Percentiles rank a stretch among this genome's conserved stretches.
These are phyloP conservation scores for Quercus glauca DNA, from an alignment of 306 rosid species.

Conservation along the genomic window DNA sequence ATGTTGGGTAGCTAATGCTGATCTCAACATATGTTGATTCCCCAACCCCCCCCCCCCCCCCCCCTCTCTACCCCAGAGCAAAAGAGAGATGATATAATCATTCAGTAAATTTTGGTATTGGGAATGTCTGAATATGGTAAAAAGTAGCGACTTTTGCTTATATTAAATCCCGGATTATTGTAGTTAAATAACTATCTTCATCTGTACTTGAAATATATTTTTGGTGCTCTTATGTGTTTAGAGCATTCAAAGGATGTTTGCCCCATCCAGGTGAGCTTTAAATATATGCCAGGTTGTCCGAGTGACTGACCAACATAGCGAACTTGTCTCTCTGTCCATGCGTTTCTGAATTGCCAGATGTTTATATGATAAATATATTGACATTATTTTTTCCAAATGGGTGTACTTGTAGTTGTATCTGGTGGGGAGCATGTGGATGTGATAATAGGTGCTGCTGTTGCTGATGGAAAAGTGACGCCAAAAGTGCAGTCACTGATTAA, in stretches of 20 bases:
- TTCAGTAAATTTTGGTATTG: neutral
- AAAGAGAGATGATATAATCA: neutral
- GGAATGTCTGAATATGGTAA: neutral
- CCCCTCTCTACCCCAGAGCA: neutral
- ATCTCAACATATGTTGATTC: neutral
- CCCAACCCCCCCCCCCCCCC: too few relatives aligned
- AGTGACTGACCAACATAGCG: neutral
- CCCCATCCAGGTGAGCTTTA: neutral
- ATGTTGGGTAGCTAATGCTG: slow-evolving; percentile 1
- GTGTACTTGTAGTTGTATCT: slow-evolving; percentile 62
- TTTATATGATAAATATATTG: slow-evolving; percentile 24
- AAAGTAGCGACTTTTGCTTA: neutral
- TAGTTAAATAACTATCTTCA: neutral
- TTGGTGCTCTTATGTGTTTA: neutral
- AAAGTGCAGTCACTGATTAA: slow-evolving; percentile 95
- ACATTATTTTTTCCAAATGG: slow-evolving; percentile 19
- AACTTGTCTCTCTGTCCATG: neutral
- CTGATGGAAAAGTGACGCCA: slow-evolving; percentile 99
- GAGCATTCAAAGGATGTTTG: neutral
- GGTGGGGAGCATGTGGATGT: slow-evolving; percentile 99
- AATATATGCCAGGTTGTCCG: neutral
- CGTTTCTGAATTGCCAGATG: slow-evolving; percentile 11
- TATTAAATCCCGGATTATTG: neutral
- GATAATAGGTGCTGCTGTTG: slow-evolving; percentile 98
- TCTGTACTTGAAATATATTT: neutral